Evolutionary conservation across 177 flowering plant genomes (phyloP).

Genomic region (Vitis hybrid): DNA sequence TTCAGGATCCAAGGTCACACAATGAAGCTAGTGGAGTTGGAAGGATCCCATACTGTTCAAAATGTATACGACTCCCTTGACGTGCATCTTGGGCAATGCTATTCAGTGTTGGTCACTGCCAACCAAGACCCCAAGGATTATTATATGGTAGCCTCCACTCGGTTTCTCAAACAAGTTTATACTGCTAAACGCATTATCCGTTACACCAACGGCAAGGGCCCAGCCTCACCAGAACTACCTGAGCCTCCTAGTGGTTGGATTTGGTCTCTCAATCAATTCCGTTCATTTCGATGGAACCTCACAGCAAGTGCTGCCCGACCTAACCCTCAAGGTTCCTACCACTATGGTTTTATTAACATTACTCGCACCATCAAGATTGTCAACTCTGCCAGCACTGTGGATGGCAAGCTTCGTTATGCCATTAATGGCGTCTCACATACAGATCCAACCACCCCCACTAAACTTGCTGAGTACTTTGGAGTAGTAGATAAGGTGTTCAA

Average conservation of each 20-base stretch:
- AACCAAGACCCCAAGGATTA: constrained; percentile 51
- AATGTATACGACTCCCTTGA: constrained; percentile 49
- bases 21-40: constrained; percentile 56
- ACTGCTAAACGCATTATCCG: constrained; percentile 34
- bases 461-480: constrained; percentile 44
- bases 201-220: constrained; percentile 31
- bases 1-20: constrained; percentile 48
- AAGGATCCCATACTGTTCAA: constrained; percentile 62
- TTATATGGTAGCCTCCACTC: constrained; percentile 47
- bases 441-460: constrained; percentile 32
- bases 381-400: constrained; percentile 21
- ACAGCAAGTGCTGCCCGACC: constrained; percentile 69
- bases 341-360: constrained; percentile 43
- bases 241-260: constrained; percentile 41
- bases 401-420: constrained; percentile 38
- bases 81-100: constrained; percentile 56
- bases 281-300: constrained; percentile 63
- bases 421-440: constrained; percentile 45
- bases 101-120: constrained; percentile 45
- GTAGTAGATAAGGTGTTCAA: constrained; percentile 40
- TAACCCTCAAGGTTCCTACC: constrained; percentile 66
- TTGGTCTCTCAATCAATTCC: constrained; percentile 68
- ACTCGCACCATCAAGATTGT: constrained; percentile 44
- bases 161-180: constrained; percentile 36
- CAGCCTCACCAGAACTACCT: constrained; percentile 39